Percentiles rank a stretch among this genome's conserved stretches.
Conservation (phyloP, 768 basidiomycete species). For the Pholiota microspora region DNA sequence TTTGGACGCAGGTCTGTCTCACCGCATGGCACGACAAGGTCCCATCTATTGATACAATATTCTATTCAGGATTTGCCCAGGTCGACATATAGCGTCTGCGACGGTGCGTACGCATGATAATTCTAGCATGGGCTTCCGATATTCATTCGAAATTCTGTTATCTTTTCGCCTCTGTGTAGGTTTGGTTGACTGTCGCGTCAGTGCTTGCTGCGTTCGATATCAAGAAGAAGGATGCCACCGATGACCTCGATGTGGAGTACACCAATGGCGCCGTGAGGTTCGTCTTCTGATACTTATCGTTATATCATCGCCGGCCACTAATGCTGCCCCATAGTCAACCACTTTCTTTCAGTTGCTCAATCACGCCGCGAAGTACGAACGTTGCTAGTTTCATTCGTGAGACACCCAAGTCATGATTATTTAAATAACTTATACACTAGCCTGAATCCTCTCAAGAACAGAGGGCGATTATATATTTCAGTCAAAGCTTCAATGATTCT, state of each 20-base stretch:
- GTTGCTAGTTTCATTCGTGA: conserved; percentile 1
- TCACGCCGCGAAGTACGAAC: conserved; percentile 16
- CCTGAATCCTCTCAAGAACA: too few relatives aligned
- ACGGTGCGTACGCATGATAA: conserved; percentile 7
- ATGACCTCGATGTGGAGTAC: conserved; percentile 10
- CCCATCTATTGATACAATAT: neutral
- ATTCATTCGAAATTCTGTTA: too few relatives aligned
- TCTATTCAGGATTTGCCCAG: conserved; percentile 17
- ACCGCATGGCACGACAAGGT: neutral
- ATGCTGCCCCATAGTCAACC: conserved; percentile 16
- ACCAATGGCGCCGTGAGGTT: conserved; percentile 12
- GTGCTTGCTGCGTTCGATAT: conserved; percentile 16
- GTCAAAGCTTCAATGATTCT: neutral
- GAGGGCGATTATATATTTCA: too few relatives aligned
- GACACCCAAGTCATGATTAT: too few relatives aligned
- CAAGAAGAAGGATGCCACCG: conserved; percentile 9
- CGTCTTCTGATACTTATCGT: neutral
- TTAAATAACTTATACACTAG: too few relatives aligned
- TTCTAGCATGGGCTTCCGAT: neutral
- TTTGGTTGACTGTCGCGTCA: conserved; percentile 18
- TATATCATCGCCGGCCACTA: neutral
- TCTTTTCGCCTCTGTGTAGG: conserved; percentile 1
- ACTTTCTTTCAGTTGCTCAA: conserved; percentile 23
- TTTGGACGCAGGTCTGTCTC: conserved; percentile 20
- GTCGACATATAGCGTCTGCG: conserved; percentile 18